A percentile compares a stretch with the other conserved stretches of the same genome.
These are phyloP conservation scores for Trichoderma koningiopsis DNA, from an alignment of 2,329 filamentous ascomycete species.

Conservation along the genomic window DNA sequence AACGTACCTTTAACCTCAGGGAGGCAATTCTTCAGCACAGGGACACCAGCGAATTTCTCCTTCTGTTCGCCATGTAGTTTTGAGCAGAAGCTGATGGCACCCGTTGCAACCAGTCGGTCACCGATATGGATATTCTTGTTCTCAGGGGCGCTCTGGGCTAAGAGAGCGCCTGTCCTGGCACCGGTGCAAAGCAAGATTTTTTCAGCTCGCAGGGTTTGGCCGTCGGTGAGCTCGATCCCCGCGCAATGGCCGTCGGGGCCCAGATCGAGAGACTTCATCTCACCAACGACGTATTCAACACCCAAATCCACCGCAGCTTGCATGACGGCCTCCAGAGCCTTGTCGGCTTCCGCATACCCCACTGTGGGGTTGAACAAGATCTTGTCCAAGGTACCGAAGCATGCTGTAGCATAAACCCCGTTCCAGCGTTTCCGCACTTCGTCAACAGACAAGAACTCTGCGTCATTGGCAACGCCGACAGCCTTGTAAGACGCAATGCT, in stretches of 20 bases:
- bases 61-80: constrained; percentile 48
- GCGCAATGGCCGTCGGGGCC: constrained; percentile 47
- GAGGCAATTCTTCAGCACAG: constrained; percentile 54
- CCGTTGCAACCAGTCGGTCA: constrained; percentile 58
- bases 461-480: constrained; percentile 44
- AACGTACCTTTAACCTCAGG: constrained; percentile 46
- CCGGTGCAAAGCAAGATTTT: constrained; percentile 58
- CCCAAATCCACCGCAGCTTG: constrained; percentile 54
- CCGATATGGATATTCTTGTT: constrained; percentile 55
- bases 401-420: constrained; percentile 58
- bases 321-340: constrained; percentile 57
- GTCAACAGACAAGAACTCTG: constrained; percentile 47
- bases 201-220: constrained; percentile 51
- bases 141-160: constrained; percentile 53
- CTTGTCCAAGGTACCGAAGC: constrained; percentile 58
- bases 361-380: constrained; percentile 60
- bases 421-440: constrained; percentile 58
- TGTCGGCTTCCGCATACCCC: constrained; percentile 62
- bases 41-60: constrained; percentile 51
- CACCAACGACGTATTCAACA: constrained; percentile 57
- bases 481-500: constrained; percentile 45
- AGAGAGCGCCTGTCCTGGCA: constrained; percentile 57
- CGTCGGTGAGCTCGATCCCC: constrained; percentile 54
- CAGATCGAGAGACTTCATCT: constrained; percentile 51
- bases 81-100: constrained; percentile 48